Percentiles rank a stretch among this genome's conserved stretches.
These are phyloP conservation scores for Ophiostoma sp. DNA, from an alignment of 2,329 filamentous ascomycete genomes.

Conservation along the genomic window DNA sequence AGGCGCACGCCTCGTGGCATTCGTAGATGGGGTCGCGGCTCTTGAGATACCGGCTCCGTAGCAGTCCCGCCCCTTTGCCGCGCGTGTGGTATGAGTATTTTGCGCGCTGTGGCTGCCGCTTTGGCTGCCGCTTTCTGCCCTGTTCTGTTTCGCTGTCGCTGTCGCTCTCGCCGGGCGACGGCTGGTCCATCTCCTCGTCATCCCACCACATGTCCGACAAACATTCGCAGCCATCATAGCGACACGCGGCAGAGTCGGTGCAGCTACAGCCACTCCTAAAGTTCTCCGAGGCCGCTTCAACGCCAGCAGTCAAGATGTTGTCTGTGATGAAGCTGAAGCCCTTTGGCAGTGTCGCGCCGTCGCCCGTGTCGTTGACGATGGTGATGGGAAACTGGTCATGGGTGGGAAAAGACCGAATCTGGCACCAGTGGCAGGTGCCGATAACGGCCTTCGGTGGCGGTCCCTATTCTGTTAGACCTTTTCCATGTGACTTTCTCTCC, in stretches of 20 bases:
- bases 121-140: background rate
- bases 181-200: slow-evolving; percentile 43
- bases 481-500: background rate
- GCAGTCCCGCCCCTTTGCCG: slow-evolving; percentile 47
- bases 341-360: slow-evolving; percentile 48
- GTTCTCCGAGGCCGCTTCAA: slow-evolving; percentile 53
- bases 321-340: slow-evolving; percentile 65
- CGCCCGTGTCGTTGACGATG: slow-evolving; percentile 59
- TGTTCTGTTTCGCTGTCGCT: slow-evolving; percentile 3
- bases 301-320: slow-evolving; percentile 55
- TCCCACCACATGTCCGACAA: slow-evolving; percentile 53
- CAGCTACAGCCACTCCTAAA: slow-evolving; percentile 69
- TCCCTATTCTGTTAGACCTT: slow-evolving; percentile 19
- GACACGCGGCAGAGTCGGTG: slow-evolving; percentile 55
- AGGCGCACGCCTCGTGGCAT: slow-evolving; percentile 67
- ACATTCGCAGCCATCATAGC: slow-evolving; percentile 63
- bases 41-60: slow-evolving; percentile 48
- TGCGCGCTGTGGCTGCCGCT: slow-evolving; percentile 30
- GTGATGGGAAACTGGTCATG: slow-evolving; percentile 50
- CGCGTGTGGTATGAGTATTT: slow-evolving; percentile 60
- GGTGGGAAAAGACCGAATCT: slow-evolving; percentile 51
- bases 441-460: slow-evolving; percentile 27
- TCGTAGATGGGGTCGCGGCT: slow-evolving; percentile 68
- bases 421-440: slow-evolving; percentile 55
- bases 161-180: slow-evolving; percentile 29